These are phyloP conservation scores for Pisolithus thermaeus DNA, from an alignment of 1,284 basidiomycete genomes.

Conservation along the genomic window DNA sequence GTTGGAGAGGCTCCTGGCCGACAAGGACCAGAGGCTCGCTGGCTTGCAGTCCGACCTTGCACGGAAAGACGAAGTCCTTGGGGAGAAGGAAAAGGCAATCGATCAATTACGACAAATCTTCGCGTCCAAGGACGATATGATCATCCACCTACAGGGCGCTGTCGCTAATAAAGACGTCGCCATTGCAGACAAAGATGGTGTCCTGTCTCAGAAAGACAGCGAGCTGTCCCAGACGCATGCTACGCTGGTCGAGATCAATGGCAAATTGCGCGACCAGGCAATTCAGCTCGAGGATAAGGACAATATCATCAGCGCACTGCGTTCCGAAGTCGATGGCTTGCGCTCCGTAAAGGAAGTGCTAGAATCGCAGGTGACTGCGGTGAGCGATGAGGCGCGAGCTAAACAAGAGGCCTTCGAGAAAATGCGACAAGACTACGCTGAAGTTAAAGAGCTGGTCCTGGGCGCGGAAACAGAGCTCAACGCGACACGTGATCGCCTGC, in stretches of 20 bases:
- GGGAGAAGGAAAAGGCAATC: conserved; percentile 4
- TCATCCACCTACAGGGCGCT: not conserved
- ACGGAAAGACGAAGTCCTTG: not conserved
- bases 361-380: not conserved
- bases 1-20: not conserved
- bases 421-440: not conserved
- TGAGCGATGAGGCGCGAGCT: not conserved
- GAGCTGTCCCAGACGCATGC: no score
- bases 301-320: not conserved
- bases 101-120: conserved; percentile 5
- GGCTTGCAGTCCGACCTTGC: not conserved
- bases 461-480: not conserved
- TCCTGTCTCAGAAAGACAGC: not conserved
- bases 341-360: not conserved
- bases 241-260: not conserved
- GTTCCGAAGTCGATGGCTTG: not conserved
- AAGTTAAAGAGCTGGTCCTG: not conserved
- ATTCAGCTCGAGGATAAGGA: not conserved
- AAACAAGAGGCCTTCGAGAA: not conserved
- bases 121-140: not conserved
- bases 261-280: not conserved
- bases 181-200: not conserved
- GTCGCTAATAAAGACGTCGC: not conserved
- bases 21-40: conserved; percentile 1
- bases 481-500: not conserved